These are phyloP conservation scores for Fraxinus pennsylvanica DNA, from an alignment of 257 asterid species.

Conservation along the genomic window DNA sequence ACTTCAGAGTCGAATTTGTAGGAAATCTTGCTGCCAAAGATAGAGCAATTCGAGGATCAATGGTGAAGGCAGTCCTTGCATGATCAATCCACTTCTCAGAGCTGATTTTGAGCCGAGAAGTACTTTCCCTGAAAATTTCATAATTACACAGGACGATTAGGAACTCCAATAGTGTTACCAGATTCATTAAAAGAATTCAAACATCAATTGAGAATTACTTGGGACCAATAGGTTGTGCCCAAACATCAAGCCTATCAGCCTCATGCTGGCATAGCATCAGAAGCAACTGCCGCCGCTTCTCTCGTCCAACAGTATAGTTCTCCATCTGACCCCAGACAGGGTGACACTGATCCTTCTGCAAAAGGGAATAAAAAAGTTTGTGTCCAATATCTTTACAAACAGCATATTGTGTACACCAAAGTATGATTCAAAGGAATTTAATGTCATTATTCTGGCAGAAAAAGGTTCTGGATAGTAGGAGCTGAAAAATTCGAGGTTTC, in stretches of 20 bases:
- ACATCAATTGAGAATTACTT: constrained; percentile 52
- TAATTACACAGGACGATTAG: constrained; percentile 27
- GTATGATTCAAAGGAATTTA: neutral
- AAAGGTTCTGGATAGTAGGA: constrained; percentile 15
- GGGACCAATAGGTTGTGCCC: constrained; percentile 95
- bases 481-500: constrained; percentile 28
- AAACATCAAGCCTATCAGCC: constrained; percentile 96
- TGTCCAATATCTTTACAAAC: constrained; percentile 20
- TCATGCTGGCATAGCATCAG: constrained; percentile 95
- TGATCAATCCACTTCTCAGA: constrained; percentile 88
- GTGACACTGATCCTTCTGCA: constrained; percentile 81
- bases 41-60: constrained; percentile 88
- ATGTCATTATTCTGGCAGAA: constrained; percentile 6
- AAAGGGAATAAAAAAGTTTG: constrained; percentile 25
- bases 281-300: constrained; percentile 85
- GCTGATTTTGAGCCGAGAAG: constrained; percentile 72
- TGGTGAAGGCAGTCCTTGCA: constrained; percentile 83
- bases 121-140: constrained; percentile 59
- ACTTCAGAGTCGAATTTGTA: constrained; percentile 74
- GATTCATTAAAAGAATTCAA: constrained; percentile 13
- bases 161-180: constrained; percentile 17
- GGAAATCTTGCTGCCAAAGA: constrained; percentile 91
- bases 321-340: constrained; percentile 99
- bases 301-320: constrained; percentile 77
- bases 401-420: constrained; percentile 18